Conservation (phyloP, 2,329 filamentous ascomycete genomes). For the Sarocladiaceae sp. region DNA sequence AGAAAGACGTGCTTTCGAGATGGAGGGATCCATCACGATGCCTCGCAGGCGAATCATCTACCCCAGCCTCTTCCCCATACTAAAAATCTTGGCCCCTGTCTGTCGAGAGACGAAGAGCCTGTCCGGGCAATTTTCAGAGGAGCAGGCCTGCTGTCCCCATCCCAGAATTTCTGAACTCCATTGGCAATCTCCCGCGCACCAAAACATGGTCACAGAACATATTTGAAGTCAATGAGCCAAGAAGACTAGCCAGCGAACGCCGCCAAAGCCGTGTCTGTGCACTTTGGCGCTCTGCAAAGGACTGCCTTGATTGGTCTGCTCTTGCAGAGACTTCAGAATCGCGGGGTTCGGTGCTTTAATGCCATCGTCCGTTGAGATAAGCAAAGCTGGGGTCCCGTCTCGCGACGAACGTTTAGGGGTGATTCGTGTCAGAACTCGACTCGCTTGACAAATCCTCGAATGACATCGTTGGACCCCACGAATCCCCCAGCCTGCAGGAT, state of each 20-base stretch:
- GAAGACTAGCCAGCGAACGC: background rate
- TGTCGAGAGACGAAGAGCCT: background rate
- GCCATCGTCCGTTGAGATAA: background rate
- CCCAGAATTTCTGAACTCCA: too few species aligned
- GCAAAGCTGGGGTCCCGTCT: background rate
- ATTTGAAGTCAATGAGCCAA: background rate
- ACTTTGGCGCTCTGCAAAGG: background rate
- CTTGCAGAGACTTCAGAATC: too few species aligned
- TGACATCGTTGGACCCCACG: slow-evolving; percentile 4
- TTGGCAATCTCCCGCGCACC: slow-evolving; percentile 7
- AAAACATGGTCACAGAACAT: background rate
- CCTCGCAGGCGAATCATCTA: slow-evolving; percentile 7
- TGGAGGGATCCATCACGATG: slow-evolving; percentile 1
- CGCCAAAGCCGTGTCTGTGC: background rate
- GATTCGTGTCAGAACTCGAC: background rate
- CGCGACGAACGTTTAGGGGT: background rate
- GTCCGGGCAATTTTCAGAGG: background rate
- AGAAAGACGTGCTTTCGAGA: background rate
- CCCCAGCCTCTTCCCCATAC: slow-evolving; percentile 7
- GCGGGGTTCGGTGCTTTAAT: too few species aligned
- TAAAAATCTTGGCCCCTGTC: background rate
- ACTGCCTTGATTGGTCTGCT: background rate
- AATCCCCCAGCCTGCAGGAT: slow-evolving; percentile 2
- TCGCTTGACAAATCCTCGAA: background rate
- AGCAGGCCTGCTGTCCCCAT: background rate